A percentile compares a stretch with the other conserved stretches of the same genome.
Evolutionary conservation across 306 rosid genomes (phyloP).

Genomic region (Quercus rubra): DNA sequence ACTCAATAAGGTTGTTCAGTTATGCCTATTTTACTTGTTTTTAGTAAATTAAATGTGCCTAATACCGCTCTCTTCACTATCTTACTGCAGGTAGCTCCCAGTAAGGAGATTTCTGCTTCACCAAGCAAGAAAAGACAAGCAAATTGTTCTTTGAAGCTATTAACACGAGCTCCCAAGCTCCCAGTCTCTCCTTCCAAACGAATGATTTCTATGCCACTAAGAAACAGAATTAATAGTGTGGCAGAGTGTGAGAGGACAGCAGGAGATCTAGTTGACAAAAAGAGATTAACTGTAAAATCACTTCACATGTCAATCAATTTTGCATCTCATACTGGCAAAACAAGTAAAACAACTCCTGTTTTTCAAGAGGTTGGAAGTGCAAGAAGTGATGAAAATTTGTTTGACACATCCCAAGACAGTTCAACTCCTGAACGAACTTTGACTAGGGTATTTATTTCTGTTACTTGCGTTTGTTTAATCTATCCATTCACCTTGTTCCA

Average conservation of each 20-base stretch:
- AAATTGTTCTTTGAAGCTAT: conserved; percentile 36
- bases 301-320: conserved; percentile 52
- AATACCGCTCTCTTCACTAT: not conserved
- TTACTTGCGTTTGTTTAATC: not conserved
- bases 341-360: conserved; percentile 33
- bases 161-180: conserved; percentile 24
- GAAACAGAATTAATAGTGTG: conserved; percentile 18
- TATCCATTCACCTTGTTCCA: not conserved
- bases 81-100: conserved; percentile 38
- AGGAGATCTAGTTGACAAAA: conserved; percentile 32
- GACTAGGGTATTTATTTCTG: conserved; percentile 39
- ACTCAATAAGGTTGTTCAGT: conserved; percentile 32
- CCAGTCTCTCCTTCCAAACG: conserved; percentile 25
- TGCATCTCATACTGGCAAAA: conserved; percentile 32
- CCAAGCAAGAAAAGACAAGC: conserved; percentile 31
- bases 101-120: conserved; percentile 34
- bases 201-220: conserved; percentile 20
- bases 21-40: conserved; percentile 5
- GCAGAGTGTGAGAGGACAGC: conserved; percentile 37
- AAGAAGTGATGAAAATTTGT: conserved; percentile 17
- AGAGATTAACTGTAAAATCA: conserved; percentile 33
- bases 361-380: conserved; percentile 32
- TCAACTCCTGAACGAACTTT: conserved; percentile 24
- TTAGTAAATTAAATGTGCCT: conserved; percentile 5
- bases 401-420: conserved; percentile 24